Evolutionary conservation across 352 stramenopile genomes (phyloP), one percentile per base, ranked within the genome.

Genomic region (Phytophthora europaea): DNA sequence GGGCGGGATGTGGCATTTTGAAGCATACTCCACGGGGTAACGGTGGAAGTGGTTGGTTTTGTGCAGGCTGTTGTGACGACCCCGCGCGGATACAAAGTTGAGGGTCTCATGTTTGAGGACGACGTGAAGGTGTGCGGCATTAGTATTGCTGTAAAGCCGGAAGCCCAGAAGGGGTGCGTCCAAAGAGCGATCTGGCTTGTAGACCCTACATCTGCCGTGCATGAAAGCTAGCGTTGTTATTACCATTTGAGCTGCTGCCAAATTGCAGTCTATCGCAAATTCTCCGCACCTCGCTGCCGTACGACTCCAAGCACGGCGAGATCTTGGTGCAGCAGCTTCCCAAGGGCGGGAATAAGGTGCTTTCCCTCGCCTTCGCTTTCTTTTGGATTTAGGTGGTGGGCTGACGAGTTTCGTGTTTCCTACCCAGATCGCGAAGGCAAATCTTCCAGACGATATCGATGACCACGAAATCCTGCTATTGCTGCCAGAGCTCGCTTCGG

Each of bases 81-180:
- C 0, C 87, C 88, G 9, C 76, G 80, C 18, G 89, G 87, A n/a
- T 80, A 95, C 74, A 93, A 94, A 73, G 73, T 59, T 4, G 78
- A 94, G 54, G 87, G 87, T 3, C 73, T 94, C 33, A 66, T 90
- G 43, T 92, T 95, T 48, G 87, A 95, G 69, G 84, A 95, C 26
- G 81, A 88, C 28, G 84, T 94, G 36, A 94, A 93, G 69, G 81
- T 96, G 56, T 92, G 77, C 57, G 89, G 87, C 16, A 82, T 96
- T 52, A 89, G 78, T 47, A 75, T 96, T 31, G 75, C 78, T 6
- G 71, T 76, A 9, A 83, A 85, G 12, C 62, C 75, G 4, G 82
- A 90, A 22, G 78, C 87, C 10, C 80, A 93, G 45, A 80, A 81
- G 60, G 76, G 78, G 78, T 89, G 48, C n/a, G 72, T 59, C 15